Evolutionary conservation across 805 yeast genomes (phyloP).

Genomic region (Spathaspora passalidarum): DNA sequence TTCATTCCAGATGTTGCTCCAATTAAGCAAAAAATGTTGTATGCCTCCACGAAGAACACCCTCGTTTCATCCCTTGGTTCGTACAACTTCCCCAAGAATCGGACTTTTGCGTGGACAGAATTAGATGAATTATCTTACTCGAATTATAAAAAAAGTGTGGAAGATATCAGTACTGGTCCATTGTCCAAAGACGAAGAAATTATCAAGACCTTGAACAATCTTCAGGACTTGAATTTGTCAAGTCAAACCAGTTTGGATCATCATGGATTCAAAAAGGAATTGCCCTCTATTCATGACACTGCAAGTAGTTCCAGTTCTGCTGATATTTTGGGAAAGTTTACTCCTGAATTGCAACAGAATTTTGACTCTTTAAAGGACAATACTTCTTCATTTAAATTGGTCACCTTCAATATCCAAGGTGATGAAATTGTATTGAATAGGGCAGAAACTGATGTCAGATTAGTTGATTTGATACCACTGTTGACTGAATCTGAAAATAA

Average conservation of each 20-base stretch:
- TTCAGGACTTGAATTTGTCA: constrained; percentile 23
- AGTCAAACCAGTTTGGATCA: constrained; percentile 6
- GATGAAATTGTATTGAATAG: constrained; percentile 40
- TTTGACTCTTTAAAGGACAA: constrained; percentile 19
- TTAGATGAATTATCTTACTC: constrained; percentile 49
- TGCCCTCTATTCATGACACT: constrained; percentile 33
- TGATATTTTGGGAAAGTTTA: constrained; percentile 24
- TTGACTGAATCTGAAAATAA: constrained; percentile 18
- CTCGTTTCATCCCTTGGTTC: constrained; percentile 73
- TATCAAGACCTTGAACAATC: constrained; percentile 40
- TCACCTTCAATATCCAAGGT: constrained; percentile 45
- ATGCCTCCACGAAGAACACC: constrained; percentile 85
- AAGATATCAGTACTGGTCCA: constrained; percentile 35
- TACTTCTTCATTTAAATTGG: constrained; percentile 24
- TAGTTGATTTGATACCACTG: constrained; percentile 18
- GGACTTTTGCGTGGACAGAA: constrained; percentile 50
- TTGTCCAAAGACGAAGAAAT: constrained; percentile 59
- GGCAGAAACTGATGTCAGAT: constrained; percentile 15
- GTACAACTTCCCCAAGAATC: constrained; percentile 43
- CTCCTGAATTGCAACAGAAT: constrained; percentile 21
- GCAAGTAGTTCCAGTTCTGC: background rate
- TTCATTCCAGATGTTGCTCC: constrained; percentile 85
- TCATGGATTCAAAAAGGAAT: constrained; percentile 23
- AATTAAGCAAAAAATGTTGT: constrained; percentile 85
- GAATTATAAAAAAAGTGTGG: constrained; percentile 36